A percentile compares a stretch with the other conserved stretches of the same genome.
Conservation (phyloP, 352 stramenopile genomes). For the Vaucheria bursata region DNA sequence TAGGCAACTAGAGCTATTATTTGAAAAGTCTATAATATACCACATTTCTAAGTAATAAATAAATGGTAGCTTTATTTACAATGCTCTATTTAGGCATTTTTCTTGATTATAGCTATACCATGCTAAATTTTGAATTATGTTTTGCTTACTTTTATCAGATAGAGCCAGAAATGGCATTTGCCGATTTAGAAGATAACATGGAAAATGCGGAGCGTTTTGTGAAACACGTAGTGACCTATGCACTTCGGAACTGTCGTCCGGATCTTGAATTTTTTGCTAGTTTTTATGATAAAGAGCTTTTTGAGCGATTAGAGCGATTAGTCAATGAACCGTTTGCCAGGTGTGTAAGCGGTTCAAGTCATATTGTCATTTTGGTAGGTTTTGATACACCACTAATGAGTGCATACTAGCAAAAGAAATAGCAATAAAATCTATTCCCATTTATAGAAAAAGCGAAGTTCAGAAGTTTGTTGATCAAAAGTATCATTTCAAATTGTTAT, state of each 20-base stretch:
- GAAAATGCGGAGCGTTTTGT: constrained; percentile 63
- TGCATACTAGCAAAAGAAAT: too few relatives aligned
- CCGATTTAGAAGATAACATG: constrained; percentile 76
- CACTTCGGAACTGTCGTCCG: constrained; percentile 37
- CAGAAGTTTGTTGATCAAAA: too few relatives aligned
- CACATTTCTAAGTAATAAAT: too few relatives aligned
- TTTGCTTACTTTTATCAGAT: constrained; percentile 54
- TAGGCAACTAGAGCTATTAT: too few relatives aligned
- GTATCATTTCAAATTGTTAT: too few relatives aligned
- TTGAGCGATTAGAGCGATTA: constrained; percentile 68
- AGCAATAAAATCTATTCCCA: too few relatives aligned
- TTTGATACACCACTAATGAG: too few relatives aligned
- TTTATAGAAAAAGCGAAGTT: constrained; percentile 1
- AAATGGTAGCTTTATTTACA: too few relatives aligned
- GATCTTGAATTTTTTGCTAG: constrained; percentile 49
- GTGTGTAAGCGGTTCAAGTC: not conserved
- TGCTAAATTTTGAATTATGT: too few relatives aligned
- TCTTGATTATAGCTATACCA: too few relatives aligned
- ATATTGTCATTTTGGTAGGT: not conserved
- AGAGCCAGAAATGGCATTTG: constrained; percentile 85
- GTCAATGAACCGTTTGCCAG: constrained; percentile 71
- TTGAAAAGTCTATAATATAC: too few relatives aligned
- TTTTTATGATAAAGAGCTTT: constrained; percentile 57
- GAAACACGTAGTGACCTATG: constrained; percentile 48
- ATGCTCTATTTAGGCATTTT: too few relatives aligned